Percentiles rank a stretch among this genome's conserved stretches.
Conservation (phyloP, 768 basidiomycete species). For the Hirschioporus abietinus region DNA sequence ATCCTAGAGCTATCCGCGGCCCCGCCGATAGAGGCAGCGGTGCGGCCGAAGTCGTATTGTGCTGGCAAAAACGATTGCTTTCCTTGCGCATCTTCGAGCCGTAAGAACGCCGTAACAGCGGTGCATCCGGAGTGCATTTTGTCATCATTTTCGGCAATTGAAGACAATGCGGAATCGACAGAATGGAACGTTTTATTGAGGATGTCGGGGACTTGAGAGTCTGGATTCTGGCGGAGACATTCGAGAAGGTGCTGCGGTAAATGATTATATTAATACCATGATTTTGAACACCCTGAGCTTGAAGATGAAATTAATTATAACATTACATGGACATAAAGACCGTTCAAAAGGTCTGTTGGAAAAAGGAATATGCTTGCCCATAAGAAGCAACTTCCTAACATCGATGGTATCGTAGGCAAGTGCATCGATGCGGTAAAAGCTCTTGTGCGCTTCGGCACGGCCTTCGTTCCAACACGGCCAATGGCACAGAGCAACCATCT, state of each 20-base stretch:
- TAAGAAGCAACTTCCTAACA: too few relatives aligned
- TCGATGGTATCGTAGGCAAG: too few relatives aligned
- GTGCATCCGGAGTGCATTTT: slow-evolving; percentile 97
- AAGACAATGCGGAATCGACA: slow-evolving; percentile 80
- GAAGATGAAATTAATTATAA: too few relatives aligned
- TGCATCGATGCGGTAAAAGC: too few relatives aligned
- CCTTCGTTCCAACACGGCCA: too few relatives aligned
- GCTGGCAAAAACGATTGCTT: slow-evolving; percentile 58
- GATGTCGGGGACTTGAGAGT: slow-evolving; percentile 70
- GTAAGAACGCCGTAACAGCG: slow-evolving; percentile 91
- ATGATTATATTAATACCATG: slow-evolving; percentile 25
- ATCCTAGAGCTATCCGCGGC: slow-evolving; percentile 1
- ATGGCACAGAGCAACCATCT: too few relatives aligned
- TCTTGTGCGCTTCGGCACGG: too few relatives aligned
- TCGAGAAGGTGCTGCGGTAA: slow-evolving; percentile 54
- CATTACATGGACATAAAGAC: too few relatives aligned
- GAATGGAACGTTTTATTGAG: slow-evolving; percentile 93
- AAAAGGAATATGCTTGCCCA: too few relatives aligned
- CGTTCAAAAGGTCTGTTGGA: too few relatives aligned
- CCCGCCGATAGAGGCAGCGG: background rate
- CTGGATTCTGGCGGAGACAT: slow-evolving; percentile 55
- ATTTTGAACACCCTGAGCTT: too few relatives aligned
- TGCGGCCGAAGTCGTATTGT: background rate
- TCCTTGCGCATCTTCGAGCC: slow-evolving; percentile 79
- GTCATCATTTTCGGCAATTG: slow-evolving; percentile 80